Evolutionary conservation across 768 basidiomycete species (phyloP), one percentile per base, ranked within the genome.

Genomic region (Fomitopsis pulvina): DNA sequence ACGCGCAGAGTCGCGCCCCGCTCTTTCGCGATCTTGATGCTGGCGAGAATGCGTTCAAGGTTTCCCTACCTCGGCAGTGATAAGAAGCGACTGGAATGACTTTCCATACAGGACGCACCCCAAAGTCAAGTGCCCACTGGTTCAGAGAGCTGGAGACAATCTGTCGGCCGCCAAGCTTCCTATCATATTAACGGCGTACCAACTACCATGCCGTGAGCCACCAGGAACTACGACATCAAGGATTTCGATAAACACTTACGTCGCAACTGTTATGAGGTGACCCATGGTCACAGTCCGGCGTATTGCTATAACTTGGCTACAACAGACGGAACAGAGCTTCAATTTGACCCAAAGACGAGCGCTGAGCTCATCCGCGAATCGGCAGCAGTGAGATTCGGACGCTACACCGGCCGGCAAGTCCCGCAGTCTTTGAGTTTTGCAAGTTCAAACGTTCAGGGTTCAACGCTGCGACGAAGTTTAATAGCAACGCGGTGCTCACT

Each of bases 41-140:
- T 95, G 41, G 78, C 75, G 34, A 97, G 66, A 50, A 98, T 98
- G 20, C 96, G 82, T 56, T 92, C 87, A 60, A 87, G 80, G 63
- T 98, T 99, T 24, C 96, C 96, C 91, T 96, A 41, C 38, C 25
- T 29, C 1, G 22, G 11, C 10, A 32, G 4, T 29, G 21, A 40
- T 42, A 20, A 21, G 27, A 18, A 21, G 7, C 6, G 1, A 41
- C 14, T 18, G 12, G 18, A 6, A 24, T 40, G 21, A 46, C 12
- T 9, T 26, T 20, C 40, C 10, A 14, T 8, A 2, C n/a, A 10
- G 25, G 12, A 54, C 71, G 53, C 60, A 87, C 93, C 63, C 94
- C 83, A 54, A 97, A 97, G 65, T 97, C 95, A 32, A 98, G 70
- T 6, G 96, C 89, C 92, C 95, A 97, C 68, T 99, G 95, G 61